A percentile compares a stretch with the other conserved stretches of the same genome.
Conservation (phyloP, 768 basidiomycete species). For the Kondoa subrosea region DNA sequence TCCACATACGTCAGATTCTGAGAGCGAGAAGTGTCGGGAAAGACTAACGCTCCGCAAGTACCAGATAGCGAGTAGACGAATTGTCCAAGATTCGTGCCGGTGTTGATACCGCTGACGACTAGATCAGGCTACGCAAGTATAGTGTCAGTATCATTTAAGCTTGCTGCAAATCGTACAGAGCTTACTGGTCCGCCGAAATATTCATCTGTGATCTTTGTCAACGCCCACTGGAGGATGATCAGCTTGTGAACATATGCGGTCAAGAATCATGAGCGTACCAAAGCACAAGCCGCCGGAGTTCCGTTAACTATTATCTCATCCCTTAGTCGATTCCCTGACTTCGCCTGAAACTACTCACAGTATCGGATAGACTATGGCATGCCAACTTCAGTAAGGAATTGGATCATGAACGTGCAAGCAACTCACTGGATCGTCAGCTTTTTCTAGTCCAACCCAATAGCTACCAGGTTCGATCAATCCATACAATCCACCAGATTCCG, state of each 20-base stretch:
- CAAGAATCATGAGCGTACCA: background rate
- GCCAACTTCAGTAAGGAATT: background rate
- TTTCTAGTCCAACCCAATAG: background rate
- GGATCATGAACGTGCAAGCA: background rate
- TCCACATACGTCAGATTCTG: no score
- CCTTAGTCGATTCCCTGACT: background rate
- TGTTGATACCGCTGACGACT: conserved; percentile 15
- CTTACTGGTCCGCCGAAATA: background rate
- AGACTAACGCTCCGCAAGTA: background rate
- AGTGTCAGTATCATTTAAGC: no score
- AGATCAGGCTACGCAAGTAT: conserved; percentile 16
- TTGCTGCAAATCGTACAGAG: no score
- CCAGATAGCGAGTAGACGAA: background rate
- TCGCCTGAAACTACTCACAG: background rate
- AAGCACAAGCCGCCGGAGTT: conserved; percentile 13
- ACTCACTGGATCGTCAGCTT: background rate
- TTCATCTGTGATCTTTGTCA: background rate
- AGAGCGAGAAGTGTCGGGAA: no score
- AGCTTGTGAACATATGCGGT: background rate
- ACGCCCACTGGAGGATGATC: background rate
- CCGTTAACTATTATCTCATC: conserved; percentile 9
- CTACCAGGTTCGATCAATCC: background rate
- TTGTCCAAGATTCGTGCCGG: conserved; percentile 9
- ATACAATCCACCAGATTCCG: conserved; percentile 14
- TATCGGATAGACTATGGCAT: background rate